A percentile compares a stretch with the other conserved stretches of the same genome.
phyloP scores from a whole-genome alignment of 225 moss, liverwort and hornwort species.

The Neckera pumila region DNA sequence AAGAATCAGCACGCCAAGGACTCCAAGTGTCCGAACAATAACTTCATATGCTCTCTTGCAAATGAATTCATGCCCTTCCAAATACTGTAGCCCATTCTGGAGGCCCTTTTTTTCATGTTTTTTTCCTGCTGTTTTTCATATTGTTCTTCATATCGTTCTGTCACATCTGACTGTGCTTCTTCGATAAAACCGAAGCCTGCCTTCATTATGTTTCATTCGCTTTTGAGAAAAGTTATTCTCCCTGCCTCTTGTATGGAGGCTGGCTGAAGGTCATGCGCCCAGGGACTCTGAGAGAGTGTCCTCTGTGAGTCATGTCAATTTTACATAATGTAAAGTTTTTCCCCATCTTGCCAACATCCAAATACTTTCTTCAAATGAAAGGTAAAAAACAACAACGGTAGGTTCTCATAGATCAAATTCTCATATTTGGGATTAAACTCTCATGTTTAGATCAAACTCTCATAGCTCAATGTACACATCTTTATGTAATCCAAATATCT shows the following conservation, averaged over 20 bases:
- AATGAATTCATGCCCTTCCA: neutral
- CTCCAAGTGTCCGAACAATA: neutral
- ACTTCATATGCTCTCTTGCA: neutral
- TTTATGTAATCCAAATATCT: too few species aligned
- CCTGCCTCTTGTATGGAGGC: neutral
- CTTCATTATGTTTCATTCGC: neutral
- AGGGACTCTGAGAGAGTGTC: neutral
- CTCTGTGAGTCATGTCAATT: neutral
- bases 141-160: too few species aligned
- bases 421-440: too few species aligned
- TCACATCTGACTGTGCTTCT: neutral
- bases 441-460: too few species aligned
- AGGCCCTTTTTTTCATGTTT: neutral
- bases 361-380: neutral
- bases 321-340: neutral
- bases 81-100: neutral
- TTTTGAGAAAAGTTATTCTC: neutral
- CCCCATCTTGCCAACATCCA: neutral
- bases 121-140: neutral
- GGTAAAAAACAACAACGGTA: neutral
- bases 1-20: neutral
- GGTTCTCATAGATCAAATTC: neutral
- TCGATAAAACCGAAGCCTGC: neutral
- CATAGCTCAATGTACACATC: too few species aligned
- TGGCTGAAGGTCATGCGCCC: too few species aligned